Evolutionary conservation across 345 rosid genomes (phyloP).

Genomic region (Arabidopsis arenosa): DNA sequence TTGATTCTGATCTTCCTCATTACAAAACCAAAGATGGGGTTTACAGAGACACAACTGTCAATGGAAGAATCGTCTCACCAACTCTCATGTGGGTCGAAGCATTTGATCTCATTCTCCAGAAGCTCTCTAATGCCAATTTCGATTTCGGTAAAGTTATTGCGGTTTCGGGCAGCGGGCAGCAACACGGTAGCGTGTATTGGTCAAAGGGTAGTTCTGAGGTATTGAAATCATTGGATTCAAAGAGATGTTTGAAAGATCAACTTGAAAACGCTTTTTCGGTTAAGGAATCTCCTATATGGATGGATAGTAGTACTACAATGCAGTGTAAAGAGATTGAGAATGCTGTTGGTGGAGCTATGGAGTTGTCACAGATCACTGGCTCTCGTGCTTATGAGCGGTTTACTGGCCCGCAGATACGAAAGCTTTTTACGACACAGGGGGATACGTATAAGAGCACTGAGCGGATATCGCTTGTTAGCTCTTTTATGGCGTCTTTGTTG

Average conservation of each 20-base stretch:
- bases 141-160: slow-evolving; percentile 75
- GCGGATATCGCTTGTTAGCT: slow-evolving; percentile 91
- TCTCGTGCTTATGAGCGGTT: slow-evolving; percentile 79
- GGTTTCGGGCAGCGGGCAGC: slow-evolving; percentile 96
- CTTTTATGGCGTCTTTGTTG: slow-evolving; percentile 85
- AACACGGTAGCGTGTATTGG: slow-evolving; percentile 99
- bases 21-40: slow-evolving; percentile 89
- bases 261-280: slow-evolving; percentile 66
- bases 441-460: slow-evolving; percentile 67
- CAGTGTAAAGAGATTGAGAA: slow-evolving; percentile 91
- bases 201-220: slow-evolving; percentile 61
- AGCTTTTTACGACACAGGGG: slow-evolving; percentile 55
- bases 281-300: slow-evolving; percentile 89
- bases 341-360: slow-evolving; percentile 87
- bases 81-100: slow-evolving; percentile 99
- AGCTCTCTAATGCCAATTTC: slow-evolving; percentile 56
- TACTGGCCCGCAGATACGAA: slow-evolving; percentile 91
- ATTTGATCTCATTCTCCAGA: slow-evolving; percentile 76
- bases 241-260: slow-evolving; percentile 64
- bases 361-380: slow-evolving; percentile 73
- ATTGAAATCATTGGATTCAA: slow-evolving; percentile 62
- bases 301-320: slow-evolving; percentile 85
- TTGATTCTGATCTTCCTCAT: slow-evolving; percentile 80
- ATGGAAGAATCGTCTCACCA: slow-evolving; percentile 88
- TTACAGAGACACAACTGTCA: slow-evolving; percentile 65